A percentile compares a stretch with the other conserved stretches of the same genome.
These are phyloP conservation scores for Tetrapisispora fleetii DNA, from an alignment of 805 yeast species.

Conservation along the genomic window DNA sequence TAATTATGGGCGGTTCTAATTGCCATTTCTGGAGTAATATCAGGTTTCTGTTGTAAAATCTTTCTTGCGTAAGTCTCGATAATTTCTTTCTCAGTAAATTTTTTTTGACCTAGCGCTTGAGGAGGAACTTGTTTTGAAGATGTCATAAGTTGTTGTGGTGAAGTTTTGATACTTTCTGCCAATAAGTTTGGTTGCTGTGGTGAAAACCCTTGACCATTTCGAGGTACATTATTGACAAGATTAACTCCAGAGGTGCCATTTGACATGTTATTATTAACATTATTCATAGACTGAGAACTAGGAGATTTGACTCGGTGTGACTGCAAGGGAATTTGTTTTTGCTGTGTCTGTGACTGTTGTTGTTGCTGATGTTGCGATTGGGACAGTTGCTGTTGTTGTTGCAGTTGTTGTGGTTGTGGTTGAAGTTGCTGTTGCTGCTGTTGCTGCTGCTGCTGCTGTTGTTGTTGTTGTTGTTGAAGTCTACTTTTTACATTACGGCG, in stretches of 20 bases:
- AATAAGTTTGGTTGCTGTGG: not conserved
- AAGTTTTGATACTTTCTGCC: not conserved
- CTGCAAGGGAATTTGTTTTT: not conserved
- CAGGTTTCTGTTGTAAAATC: slow-evolving; percentile 25
- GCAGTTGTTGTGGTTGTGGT: slow-evolving; percentile 7
- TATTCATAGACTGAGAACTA: not conserved
- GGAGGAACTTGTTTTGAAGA: slow-evolving; percentile 4
- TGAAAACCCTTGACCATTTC: not conserved
- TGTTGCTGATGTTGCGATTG: slow-evolving; percentile 2
- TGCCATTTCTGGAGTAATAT: slow-evolving; percentile 24
- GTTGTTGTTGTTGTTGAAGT: slow-evolving; percentile 19
- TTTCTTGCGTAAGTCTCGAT: slow-evolving; percentile 26
- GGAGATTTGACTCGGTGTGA: not conserved
- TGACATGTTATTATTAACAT: not conserved
- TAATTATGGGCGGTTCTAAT: slow-evolving; percentile 28
- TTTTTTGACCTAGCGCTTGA: slow-evolving; percentile 7
- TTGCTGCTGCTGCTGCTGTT: slow-evolving; percentile 4
- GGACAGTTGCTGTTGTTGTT: not conserved
- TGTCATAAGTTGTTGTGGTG: not conserved
- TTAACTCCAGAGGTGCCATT: not conserved
- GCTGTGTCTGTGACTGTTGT: not conserved
- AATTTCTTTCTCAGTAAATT: slow-evolving; percentile 22
- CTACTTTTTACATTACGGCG: slow-evolving; percentile 26
- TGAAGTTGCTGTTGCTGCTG: not conserved
- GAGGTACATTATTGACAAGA: not conserved